phyloP scores from a whole-genome alignment of 148 eudicot species.

The Pharnaceum exiguum region DNA sequence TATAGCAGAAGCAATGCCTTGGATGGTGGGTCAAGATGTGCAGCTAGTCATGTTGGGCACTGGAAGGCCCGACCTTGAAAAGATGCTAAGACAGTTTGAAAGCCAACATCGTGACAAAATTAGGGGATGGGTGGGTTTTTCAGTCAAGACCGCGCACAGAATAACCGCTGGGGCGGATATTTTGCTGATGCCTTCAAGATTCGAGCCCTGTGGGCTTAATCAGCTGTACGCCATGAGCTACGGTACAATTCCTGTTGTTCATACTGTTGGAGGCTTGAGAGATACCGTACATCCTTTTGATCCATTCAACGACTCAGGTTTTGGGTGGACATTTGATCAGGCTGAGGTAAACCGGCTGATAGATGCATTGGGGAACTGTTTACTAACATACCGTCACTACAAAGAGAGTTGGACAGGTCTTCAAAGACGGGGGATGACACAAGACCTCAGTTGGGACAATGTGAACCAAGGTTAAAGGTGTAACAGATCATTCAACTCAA shows the following conservation, averaged over 20 bases:
- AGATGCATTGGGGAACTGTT: constrained; percentile 51
- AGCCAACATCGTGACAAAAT: constrained; percentile 63
- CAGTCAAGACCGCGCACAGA: constrained; percentile 76
- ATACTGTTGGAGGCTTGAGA: constrained; percentile 65
- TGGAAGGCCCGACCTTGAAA: constrained; percentile 79
- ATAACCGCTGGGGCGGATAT: constrained; percentile 87
- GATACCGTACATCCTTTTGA: constrained; percentile 65
- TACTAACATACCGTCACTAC: constrained; percentile 41
- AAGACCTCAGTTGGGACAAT: constrained; percentile 59
- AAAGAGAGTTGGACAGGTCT: constrained; percentile 61
- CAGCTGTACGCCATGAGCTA: constrained; percentile 93
- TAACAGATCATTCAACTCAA: too few species aligned
- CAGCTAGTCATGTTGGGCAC: constrained; percentile 95
- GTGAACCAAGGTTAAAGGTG: constrained; percentile 50
- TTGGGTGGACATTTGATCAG: constrained; percentile 59
- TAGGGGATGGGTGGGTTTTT: constrained; percentile 81
- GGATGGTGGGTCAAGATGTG: constrained; percentile 57
- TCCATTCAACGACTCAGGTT: constrained; percentile 52
- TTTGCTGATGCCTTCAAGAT: constrained; percentile 84
- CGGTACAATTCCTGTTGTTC: constrained; percentile 87
- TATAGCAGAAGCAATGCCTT: constrained; percentile 65
- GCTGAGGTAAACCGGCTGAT: constrained; percentile 46
- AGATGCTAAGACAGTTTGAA: constrained; percentile 69
- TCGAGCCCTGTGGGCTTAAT: constrained; percentile 97
- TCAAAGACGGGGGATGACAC: constrained; percentile 56